These are phyloP conservation scores for Pascua sp. DNA, from an alignment of 1,284 basidiomycete genomes.

Conservation along the genomic window DNA sequence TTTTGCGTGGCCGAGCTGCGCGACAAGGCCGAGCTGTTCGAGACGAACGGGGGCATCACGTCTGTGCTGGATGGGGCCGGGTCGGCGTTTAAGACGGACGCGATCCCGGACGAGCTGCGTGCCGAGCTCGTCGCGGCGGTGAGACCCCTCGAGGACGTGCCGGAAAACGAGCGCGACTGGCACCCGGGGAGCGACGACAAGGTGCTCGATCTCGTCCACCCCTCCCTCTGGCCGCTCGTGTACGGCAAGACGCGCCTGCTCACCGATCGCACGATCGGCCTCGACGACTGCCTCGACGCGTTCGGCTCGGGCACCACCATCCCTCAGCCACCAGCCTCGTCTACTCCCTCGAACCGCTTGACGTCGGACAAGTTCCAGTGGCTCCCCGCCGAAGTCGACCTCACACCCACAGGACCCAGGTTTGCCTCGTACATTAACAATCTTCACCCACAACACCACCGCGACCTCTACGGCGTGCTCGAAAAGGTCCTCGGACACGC, in stretches of 20 bases:
- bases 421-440: constrained; percentile 15
- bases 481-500: constrained; percentile 5
- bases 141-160: constrained; percentile 6
- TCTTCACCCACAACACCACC: constrained; percentile 2
- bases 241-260: constrained; percentile 14
- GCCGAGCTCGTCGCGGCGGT: background rate
- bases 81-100: constrained; percentile 5
- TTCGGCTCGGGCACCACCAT: constrained; percentile 5
- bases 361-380: constrained; percentile 15
- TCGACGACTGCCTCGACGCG: background rate
- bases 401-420: background rate
- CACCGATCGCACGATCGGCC: background rate
- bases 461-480: constrained; percentile 2
- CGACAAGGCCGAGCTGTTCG: constrained; percentile 10
- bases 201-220: constrained; percentile 19
- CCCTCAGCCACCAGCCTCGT: background rate
- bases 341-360: background rate
- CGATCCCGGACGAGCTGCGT: background rate
- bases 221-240: constrained; percentile 15
- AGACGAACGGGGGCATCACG: constrained; percentile 1
- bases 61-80: constrained; percentile 3
- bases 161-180: constrained; percentile 12
- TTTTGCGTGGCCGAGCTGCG: constrained; percentile 13
- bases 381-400: constrained; percentile 14
- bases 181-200: constrained; percentile 13